Conservation (phyloP, 2,329 filamentous ascomycete species). For the Penicillium janthinellum region DNA sequence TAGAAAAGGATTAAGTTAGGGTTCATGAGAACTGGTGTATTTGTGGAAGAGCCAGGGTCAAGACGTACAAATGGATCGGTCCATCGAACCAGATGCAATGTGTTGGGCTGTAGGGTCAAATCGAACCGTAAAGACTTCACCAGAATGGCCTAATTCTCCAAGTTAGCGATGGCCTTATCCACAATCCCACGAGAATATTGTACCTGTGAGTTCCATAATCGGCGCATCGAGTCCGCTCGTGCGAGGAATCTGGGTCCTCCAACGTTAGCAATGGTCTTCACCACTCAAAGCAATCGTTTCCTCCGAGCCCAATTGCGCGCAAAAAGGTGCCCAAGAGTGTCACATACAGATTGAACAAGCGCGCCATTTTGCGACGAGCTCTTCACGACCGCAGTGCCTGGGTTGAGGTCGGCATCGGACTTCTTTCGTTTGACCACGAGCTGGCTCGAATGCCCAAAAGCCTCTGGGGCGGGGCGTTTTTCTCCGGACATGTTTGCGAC, state of each 20-base stretch:
- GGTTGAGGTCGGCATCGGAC: constrained; percentile 60
- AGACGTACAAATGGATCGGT: constrained; percentile 77
- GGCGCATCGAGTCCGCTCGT: constrained; percentile 85
- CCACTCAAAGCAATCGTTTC: background rate
- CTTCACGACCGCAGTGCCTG: constrained; percentile 59
- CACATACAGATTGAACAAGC: constrained; percentile 66
- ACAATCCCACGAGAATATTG: constrained; percentile 38
- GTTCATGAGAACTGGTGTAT: background rate
- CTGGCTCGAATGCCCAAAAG: constrained; percentile 72
- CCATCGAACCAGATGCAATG: constrained; percentile 95
- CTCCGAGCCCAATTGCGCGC: background rate
- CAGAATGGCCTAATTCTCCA: constrained; percentile 57
- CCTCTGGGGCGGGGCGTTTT: constrained; percentile 86
- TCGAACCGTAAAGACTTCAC: constrained; percentile 85
- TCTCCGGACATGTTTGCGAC: constrained; percentile 72
- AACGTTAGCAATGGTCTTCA: constrained; percentile 14
- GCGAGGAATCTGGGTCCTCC: constrained; percentile 63
- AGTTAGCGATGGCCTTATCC: constrained; percentile 11
- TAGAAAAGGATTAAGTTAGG: constrained; percentile 39
- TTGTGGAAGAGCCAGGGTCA: background rate
- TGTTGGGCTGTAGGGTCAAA: constrained; percentile 87
- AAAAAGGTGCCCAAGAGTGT: background rate
- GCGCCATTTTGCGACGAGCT: constrained; percentile 61
- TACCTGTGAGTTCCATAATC: constrained; percentile 88
- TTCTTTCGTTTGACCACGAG: constrained; percentile 90